A percentile compares a stretch with the other conserved stretches of the same genome.
Conservation (phyloP, 2,329 filamentous ascomycete species). For the Clonostachys solani region DNA sequence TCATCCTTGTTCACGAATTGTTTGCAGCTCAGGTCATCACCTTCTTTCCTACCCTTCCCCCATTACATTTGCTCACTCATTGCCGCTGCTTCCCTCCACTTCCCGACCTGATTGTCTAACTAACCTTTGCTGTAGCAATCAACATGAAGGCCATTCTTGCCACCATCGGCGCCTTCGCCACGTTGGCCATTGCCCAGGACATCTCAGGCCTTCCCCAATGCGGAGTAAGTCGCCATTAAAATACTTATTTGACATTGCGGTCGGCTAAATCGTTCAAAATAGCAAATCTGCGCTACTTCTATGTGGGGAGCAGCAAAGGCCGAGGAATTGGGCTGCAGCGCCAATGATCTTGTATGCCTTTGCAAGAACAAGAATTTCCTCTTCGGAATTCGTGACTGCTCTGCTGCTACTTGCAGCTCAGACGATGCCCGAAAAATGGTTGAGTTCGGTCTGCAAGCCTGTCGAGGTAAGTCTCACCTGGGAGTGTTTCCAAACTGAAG, state of each 20-base stretch:
- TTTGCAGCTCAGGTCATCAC: too few relatives aligned
- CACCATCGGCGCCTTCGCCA: constrained; percentile 33
- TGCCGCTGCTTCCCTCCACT: background rate
- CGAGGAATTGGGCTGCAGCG: constrained; percentile 37
- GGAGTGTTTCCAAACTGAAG: background rate
- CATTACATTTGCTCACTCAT: background rate
- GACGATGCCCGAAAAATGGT: constrained; percentile 29
- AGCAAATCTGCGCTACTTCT: constrained; percentile 45
- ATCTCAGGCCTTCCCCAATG: constrained; percentile 39
- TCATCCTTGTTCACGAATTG: too few relatives aligned
- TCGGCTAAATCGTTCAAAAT: constrained; percentile 6
- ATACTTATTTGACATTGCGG: background rate
- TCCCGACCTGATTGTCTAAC: background rate
- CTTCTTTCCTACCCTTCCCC: background rate
- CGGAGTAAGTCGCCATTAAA: constrained; percentile 41
- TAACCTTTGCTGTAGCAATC: constrained; percentile 10
- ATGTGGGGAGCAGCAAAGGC: constrained; percentile 39
- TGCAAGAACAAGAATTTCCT: constrained; percentile 41
- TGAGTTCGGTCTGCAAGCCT: constrained; percentile 30
- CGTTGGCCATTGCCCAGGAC: constrained; percentile 34
- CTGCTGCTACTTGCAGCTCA: constrained; percentile 32
- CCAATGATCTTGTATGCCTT: constrained; percentile 36
- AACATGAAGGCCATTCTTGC: constrained; percentile 48
- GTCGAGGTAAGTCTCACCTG: constrained; percentile 11
- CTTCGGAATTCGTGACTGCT: constrained; percentile 48